A percentile compares a stretch with the other conserved stretches of the same genome.
Conservation (phyloP, 768 basidiomycete species). For the Suillus variegatus region DNA sequence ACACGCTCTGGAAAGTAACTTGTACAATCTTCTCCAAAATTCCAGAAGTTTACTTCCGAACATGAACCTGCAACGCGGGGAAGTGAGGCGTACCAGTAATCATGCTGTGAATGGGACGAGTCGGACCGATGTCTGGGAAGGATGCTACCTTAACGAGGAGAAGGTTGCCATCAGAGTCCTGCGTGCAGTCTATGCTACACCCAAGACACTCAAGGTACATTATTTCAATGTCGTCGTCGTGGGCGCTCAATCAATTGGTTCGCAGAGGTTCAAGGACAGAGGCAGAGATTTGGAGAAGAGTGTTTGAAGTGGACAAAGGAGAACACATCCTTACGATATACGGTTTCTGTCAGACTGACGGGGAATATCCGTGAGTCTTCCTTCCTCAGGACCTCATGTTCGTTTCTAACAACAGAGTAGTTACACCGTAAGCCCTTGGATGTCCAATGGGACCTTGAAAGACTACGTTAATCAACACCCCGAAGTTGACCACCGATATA, state of each 20-base stretch:
- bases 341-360: constrained; percentile 55
- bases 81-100: constrained; percentile 52
- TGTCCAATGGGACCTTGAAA: constrained; percentile 49
- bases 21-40: constrained; percentile 51
- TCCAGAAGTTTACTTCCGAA: constrained; percentile 50
- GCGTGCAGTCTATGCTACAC: constrained; percentile 50
- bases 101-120: constrained; percentile 53
- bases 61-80: constrained; percentile 51
- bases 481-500: constrained; percentile 41
- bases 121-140: constrained; percentile 58
- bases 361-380: constrained; percentile 51
- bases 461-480: constrained; percentile 46
- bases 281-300: constrained; percentile 52
- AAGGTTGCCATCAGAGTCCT: constrained; percentile 60
- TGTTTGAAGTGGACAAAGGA: constrained; percentile 56
- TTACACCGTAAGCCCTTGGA: constrained; percentile 62
- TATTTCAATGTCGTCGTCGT: neutral
- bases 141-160: constrained; percentile 51
- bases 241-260: neutral
- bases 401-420: constrained; percentile 28
- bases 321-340: constrained; percentile 57
- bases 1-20: constrained; percentile 46
- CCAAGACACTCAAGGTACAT: constrained; percentile 43
- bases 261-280: constrained; percentile 53
- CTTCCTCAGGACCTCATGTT: neutral